A percentile compares a stretch with the other conserved stretches of the same genome.
Evolutionary conservation across 2,329 filamentous ascomycete genomes (phyloP).

Genomic region (Fusarium xyrophilum): DNA sequence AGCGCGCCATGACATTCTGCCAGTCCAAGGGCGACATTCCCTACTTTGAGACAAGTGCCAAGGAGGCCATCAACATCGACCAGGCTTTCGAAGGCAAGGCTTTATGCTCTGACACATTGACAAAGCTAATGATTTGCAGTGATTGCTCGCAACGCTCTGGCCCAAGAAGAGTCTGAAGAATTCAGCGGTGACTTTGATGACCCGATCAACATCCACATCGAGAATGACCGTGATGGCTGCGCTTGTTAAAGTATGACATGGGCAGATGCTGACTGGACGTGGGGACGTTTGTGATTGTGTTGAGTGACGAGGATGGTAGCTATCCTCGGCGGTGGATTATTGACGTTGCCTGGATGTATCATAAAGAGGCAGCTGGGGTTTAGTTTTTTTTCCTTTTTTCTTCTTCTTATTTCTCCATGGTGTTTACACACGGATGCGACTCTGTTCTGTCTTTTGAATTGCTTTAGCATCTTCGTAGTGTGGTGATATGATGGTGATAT

Average conservation of each 20-base stretch:
- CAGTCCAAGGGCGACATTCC: constrained; percentile 97
- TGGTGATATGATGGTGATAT: background rate
- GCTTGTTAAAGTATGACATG: constrained; percentile 70
- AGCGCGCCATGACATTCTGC: constrained; percentile 96
- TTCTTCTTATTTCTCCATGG: constrained; percentile 23
- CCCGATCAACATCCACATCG: constrained; percentile 97
- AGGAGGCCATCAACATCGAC: constrained; percentile 98
- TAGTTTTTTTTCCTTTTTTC: constrained; percentile 16
- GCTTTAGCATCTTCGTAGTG: background rate
- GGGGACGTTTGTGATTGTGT: constrained; percentile 12
- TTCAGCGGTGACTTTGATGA: constrained; percentile 98
- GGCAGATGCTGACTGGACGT: constrained; percentile 6
- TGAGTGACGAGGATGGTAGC: constrained; percentile 18
- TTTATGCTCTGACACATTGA: too few species aligned
- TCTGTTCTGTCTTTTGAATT: constrained; percentile 20
- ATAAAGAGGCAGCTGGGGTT: constrained; percentile 34
- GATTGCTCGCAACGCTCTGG: constrained; percentile 92
- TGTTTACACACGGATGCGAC: constrained; percentile 40
- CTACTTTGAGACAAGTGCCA: constrained; percentile 99
- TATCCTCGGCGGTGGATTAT: constrained; percentile 26
- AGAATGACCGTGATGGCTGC: constrained; percentile 91
- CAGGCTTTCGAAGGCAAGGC: constrained; percentile 71
- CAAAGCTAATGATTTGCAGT: constrained; percentile 60
- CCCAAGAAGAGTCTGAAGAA: constrained; percentile 97
- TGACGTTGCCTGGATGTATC: constrained; percentile 41